Conservation (phyloP, 257 asterid species). For the Petunia axillaris region DNA sequence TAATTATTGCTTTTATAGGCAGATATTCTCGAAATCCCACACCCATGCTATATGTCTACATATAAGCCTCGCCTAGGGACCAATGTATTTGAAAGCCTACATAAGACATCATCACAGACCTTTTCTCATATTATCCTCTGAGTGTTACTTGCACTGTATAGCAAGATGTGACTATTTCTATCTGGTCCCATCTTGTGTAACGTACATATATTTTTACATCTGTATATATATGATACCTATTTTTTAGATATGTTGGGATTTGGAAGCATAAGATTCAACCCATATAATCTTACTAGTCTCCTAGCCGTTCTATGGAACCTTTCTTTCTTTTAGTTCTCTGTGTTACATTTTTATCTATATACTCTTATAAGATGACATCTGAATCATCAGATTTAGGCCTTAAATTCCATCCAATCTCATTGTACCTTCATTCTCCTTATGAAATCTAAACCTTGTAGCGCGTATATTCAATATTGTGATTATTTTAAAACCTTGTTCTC, state of each 20-base stretch:
- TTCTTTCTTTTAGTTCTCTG: neutral
- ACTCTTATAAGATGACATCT: neutral
- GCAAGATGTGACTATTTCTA: too few relatives aligned
- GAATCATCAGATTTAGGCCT: neutral
- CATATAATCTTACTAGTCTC: neutral
- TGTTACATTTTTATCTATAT: neutral
- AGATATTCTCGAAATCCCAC: too few relatives aligned
- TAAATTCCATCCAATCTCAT: neutral
- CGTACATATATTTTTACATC: too few relatives aligned
- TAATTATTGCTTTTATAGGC: too few relatives aligned
- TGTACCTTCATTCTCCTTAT: neutral
- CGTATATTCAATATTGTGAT: neutral
- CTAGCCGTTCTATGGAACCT: neutral
- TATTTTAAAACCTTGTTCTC: neutral
- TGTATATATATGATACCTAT: too few relatives aligned
- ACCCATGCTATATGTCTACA: too few relatives aligned
- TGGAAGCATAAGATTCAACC: neutral
- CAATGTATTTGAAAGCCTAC: too few relatives aligned
- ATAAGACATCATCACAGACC: too few relatives aligned
- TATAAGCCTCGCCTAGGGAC: too few relatives aligned
- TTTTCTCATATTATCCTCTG: too few relatives aligned
- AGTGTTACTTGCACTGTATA: too few relatives aligned
- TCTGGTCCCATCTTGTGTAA: too few relatives aligned
- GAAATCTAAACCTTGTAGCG: neutral
- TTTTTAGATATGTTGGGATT: neutral